Evolutionary conservation across 768 basidiomycete genomes (phyloP), one percentile per base, ranked within the genome.

Genomic region (Mycena venus): DNA sequence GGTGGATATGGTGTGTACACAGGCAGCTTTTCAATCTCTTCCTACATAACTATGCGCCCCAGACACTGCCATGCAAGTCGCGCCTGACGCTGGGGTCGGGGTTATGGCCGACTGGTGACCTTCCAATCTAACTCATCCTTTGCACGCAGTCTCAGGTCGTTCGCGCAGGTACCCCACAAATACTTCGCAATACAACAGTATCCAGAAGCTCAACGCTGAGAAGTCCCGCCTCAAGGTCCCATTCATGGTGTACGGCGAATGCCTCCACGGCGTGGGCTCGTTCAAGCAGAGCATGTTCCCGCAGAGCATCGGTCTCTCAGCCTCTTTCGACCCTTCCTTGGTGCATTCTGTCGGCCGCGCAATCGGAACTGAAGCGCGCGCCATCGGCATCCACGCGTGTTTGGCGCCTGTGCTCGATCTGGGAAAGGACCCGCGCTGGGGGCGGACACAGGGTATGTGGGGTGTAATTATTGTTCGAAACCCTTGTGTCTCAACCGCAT

Each of bases 361-460:
- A 12, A 79, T 80, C 15, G 80, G 77, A 2, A 72, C 75, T 14
- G 80, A 80, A 44, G 80, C 80, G 27, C 69, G 80, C 17, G 75
- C 75, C 15, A 78, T 80, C 53, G 80, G 80, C 7, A 77, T 80
- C 19, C 80, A 80, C 49, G 76, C 71, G 19, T 80, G 80, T 65
- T 67, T 80, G 9, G 67, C 77, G 40, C 80, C 80, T 5, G 80
- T 80, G n/a, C 73, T 80, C 5, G 80, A 80, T 77, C 56, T 80
- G 12, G 80, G 77, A n/a, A 80, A 80, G 65, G 80, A 80, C 12
- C 75, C 77, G 21, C 72, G 80, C 32, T 80, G 80, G 80, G 80
- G 80, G 2, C 29, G 79, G 19, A 78, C 79, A 6, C 79, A 80
- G 64, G 78, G 78, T 78, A 36, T 5, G 12, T 11, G 2, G 17